Percentiles rank a stretch among this genome's conserved stretches.
These are phyloP conservation scores for Selaginella moellendorffii DNA, from an alignment of 75 land plant species.

Conservation along the genomic window DNA sequence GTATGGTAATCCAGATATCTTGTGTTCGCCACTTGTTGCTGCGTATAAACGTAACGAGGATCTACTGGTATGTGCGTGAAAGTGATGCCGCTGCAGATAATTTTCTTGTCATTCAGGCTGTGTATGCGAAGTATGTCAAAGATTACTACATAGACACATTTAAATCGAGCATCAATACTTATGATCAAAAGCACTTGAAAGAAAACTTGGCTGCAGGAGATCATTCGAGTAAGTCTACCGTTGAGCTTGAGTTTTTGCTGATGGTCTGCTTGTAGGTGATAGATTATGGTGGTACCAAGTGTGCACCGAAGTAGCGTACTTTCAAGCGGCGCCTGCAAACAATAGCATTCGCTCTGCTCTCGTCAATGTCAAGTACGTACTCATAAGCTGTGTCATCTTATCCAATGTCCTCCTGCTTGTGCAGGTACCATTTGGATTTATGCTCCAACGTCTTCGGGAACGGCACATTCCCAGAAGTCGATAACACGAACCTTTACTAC, in stretches of 20 bases:
- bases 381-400: neutral
- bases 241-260: neutral
- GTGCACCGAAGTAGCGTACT: constrained; percentile 93
- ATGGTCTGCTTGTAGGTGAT: constrained; percentile 24
- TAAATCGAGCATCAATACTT: constrained; percentile 43
- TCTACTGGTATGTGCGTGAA: constrained; percentile 45
- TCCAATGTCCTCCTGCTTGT: neutral
- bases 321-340: constrained; percentile 84
- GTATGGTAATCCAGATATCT: constrained; percentile 88
- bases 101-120: constrained; percentile 44
- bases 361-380: constrained; percentile 48
- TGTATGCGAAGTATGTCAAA: constrained; percentile 77
- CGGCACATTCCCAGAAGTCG: constrained; percentile 78
- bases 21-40: constrained; percentile 73
- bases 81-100: neutral
- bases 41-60: constrained; percentile 44
- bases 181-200: constrained; percentile 67
- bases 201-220: constrained; percentile 13
- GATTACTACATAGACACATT: constrained; percentile 38
- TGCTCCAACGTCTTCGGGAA: constrained; percentile 90
- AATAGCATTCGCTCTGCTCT: constrained; percentile 78
- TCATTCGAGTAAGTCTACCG: neutral
- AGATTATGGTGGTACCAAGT: constrained; percentile 99
- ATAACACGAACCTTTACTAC: constrained; percentile 77
- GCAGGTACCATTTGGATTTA: constrained; percentile 88